Evolutionary conservation across 306 rosid species (phyloP), one percentile per base, ranked within the genome.

Genomic region (Cicer bijugum): DNA sequence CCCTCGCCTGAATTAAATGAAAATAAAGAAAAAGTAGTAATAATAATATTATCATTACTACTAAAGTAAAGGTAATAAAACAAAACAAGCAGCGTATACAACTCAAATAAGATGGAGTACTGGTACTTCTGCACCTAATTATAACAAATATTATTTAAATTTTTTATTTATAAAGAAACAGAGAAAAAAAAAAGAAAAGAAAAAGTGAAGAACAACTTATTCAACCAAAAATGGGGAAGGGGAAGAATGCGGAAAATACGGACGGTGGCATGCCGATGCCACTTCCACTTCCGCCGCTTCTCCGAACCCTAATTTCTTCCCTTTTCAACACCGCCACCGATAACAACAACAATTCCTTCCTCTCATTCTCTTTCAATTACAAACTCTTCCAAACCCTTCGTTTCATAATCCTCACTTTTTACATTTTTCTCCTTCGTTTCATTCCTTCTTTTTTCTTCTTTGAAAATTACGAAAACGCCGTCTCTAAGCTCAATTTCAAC

Each of bases 301-400:
- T 90, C 16, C 84, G 87, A 12, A 85, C 77, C 57, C 47, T 89
- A 1, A 1, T 80, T 0, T 38, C 86, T 2, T 81, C 93, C 50
- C 2, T 86, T 2, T 65, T 88, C 57, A 19, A 66, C 73, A 78
- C 23, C 73, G 67, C 83, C 57, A 88, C 37, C 72, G 74, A 81
- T 47, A 89, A 85, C 7, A 80, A 80, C 47, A 89, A 85, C 7
- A 80, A 80, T 4, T 85, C 82, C 6, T 38, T 89, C 7, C 0
- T 80, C 8, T 67, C n/a, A 20, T 71, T 83, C 9, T 17, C 88
- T 16, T 15, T 80, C 19, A 81, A 82, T 8, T 65, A 76, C 85
- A 85, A 76, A 68, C 48, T 84, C 59, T 77, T 92, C 64, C 67
- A 87, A 58, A 53, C 84, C 51, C 11, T 90, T 12, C 97, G 91